Conservation (phyloP, 2,329 filamentous ascomycete species). For the Aureobasidium leucospermi region DNA sequence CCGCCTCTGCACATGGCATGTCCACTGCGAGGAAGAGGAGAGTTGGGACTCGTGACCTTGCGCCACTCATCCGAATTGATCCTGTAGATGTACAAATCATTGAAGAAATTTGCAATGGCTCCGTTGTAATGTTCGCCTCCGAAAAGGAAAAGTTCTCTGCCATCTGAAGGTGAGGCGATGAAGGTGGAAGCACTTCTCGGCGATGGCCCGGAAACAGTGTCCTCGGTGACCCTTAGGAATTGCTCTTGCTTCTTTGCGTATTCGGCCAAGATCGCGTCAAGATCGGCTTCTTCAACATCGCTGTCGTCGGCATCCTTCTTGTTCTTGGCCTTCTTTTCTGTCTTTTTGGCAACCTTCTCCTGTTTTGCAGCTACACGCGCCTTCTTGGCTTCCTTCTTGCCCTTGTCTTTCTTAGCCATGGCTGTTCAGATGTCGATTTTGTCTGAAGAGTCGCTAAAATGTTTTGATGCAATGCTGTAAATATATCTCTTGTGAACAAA, state of each 20-base stretch:
- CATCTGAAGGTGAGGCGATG: constrained; percentile 76
- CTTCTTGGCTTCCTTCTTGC: constrained; percentile 44
- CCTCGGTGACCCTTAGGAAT: constrained; percentile 89
- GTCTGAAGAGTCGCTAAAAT: not conserved
- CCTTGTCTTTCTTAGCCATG: constrained; percentile 42
- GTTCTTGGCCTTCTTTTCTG: constrained; percentile 80
- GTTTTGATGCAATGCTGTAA: not conserved
- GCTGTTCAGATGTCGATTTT: not conserved
- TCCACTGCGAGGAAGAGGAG: constrained; percentile 79
- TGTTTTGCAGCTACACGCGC: constrained; percentile 40
- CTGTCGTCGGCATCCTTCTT: constrained; percentile 67
- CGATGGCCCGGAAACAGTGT: constrained; percentile 62
- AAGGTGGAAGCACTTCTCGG: constrained; percentile 74
- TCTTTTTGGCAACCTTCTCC: constrained; percentile 59
- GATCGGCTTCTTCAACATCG: constrained; percentile 85
- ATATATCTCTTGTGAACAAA: constrained; percentile 1
- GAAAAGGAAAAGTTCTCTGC: constrained; percentile 82
- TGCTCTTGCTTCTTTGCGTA: constrained; percentile 87
- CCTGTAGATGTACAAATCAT: constrained; percentile 61
- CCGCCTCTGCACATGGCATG: constrained; percentile 92
- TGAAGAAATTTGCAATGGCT: constrained; percentile 66
- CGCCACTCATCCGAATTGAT: constrained; percentile 86
- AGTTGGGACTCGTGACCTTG: constrained; percentile 82
- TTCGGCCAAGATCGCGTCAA: constrained; percentile 87
- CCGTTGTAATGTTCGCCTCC: constrained; percentile 97